Base-by-base conservation (phyloP, 345 rosid species). In the Camelina hispida region DNA sequence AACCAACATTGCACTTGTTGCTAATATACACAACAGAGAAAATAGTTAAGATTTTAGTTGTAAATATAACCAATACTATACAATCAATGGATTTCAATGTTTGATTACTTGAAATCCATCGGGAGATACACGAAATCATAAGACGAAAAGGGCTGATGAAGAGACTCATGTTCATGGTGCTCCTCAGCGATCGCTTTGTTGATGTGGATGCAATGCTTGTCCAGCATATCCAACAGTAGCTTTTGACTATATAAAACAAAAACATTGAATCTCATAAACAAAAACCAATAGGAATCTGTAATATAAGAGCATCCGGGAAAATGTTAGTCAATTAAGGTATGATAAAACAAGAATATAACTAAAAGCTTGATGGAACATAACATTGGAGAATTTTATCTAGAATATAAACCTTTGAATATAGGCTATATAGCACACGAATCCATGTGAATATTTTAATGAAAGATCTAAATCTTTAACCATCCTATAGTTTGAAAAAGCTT, bases 1-100 rank as follows among this genome's bases (percentile, higher is more conserved):
- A 96, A 42, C 99, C 99, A 69, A 96, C 98, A 77, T 96, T 96
- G 85, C 99, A 93, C 78, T 91, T 93, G 87, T 93, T 96, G 81
- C 98, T 93, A 82, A 73, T 68, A 58, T 46, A 28, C 37, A 72
- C n/a, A 68, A 54, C 35, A 48, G 13, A 53, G 11, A 47, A 25
- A 58, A 11, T 2, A 25, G 44, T 23, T 18, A 63, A 1, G 22
- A 57, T 44, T 63, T 15, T 28, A 18, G 15, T 23, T 9, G 48
- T 38, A 37, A 35, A 55, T 17, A 56, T 25, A 13, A 53, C 14
- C 15, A 1, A 48, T 28, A 20, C 2, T 25, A 22, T 30, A 32
- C 1, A 71, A 16, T 51, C 40, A 38, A 16, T 51, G 17, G 15
- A 44, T 34, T 9, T 15, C 4, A 28, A 66, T 52, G 63, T 42